These are phyloP conservation scores for Penstemon eatonii DNA, from an alignment of 257 asterid species.

Conservation along the genomic window DNA sequence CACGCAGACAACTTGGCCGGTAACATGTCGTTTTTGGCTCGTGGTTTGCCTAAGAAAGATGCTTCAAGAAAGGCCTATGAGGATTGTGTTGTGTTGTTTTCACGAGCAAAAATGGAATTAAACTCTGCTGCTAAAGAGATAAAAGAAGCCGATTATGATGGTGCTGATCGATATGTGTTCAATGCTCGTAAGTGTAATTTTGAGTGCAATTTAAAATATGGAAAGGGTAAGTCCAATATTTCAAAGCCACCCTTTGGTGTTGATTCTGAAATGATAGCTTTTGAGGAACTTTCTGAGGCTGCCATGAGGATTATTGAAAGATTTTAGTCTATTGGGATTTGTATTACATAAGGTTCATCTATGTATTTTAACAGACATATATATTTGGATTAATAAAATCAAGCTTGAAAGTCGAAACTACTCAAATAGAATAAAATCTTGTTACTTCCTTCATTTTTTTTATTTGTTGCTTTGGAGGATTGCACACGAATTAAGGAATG, in stretches of 20 bases:
- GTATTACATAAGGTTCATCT: background rate
- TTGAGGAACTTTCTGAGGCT: constrained; percentile 25
- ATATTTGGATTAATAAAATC: background rate
- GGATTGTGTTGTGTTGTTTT: background rate
- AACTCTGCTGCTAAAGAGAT: constrained; percentile 22
- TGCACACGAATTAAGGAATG: no score
- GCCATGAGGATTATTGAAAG: constrained; percentile 26
- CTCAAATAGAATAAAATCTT: no score
- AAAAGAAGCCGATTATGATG: constrained; percentile 9
- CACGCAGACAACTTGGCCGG: constrained; percentile 7
- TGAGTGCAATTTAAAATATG: background rate
- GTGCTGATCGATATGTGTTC: constrained; percentile 10
- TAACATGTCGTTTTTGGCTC: constrained; percentile 7
- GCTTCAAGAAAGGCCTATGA: constrained; percentile 17
- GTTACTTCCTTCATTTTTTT: background rate
- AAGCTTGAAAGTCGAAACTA: background rate
- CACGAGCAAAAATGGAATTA: constrained; percentile 5
- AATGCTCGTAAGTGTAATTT: constrained; percentile 1
- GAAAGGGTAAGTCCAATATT: background rate
- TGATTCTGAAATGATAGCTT: constrained; percentile 22
- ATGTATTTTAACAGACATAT: background rate
- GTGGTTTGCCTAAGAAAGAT: background rate
- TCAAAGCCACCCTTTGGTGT: background rate
- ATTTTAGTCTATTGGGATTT: background rate
- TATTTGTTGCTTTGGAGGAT: no score